Base-by-base conservation (phyloP, 2,329 filamentous ascomycete genomes). In the Colletotrichum sp. region DNA sequence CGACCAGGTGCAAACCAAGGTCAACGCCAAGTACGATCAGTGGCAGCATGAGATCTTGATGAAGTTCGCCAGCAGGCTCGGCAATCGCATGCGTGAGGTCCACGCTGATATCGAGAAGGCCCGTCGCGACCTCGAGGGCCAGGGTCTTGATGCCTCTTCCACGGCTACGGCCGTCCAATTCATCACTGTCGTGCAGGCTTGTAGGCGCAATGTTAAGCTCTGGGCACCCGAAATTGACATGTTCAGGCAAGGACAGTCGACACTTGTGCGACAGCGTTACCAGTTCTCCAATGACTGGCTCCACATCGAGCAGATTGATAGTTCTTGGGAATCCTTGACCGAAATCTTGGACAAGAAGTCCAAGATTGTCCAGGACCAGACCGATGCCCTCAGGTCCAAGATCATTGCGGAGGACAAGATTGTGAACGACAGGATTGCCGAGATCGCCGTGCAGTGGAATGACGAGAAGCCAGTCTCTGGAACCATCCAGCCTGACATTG, bases 21-120 rank as follows among this genome's bases (percentile, higher is more conserved):
- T 99, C 84, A 99, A 98, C 81, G 95, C 96, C 80, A 99, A 98
- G 84, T 99, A 99, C 83, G 97, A 99, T 82, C 96, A 98, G 84
- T 99, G 97, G 97, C 97, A 99, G 84, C 95, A 98, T 80, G 97
- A 99, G 79, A 98, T 99, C 71, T 89, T 98, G 48, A 91, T 94
- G 79, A 98, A 98, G 83, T 99, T 99, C 84, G 97, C 96, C 48
- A 91, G 91, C 72, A 95, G 97, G 71, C 93, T 99, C 61, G 95
- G 96, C 62, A 94, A 92, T 77, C 94, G 96, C 66, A 97, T 98
- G 93, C 92, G 95, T 65, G 97, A 99, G 81, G 94, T 98, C 6
- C 96, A 97, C 80, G 93, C 94, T 15, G 96, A 98, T 77, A 94
- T 99, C 76, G 95, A 98, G 80, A 96, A 96, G 84, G 95, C 96